Conservation (phyloP, 2,329 filamentous ascomycete species). For the Talaromyces sp. region DNA sequence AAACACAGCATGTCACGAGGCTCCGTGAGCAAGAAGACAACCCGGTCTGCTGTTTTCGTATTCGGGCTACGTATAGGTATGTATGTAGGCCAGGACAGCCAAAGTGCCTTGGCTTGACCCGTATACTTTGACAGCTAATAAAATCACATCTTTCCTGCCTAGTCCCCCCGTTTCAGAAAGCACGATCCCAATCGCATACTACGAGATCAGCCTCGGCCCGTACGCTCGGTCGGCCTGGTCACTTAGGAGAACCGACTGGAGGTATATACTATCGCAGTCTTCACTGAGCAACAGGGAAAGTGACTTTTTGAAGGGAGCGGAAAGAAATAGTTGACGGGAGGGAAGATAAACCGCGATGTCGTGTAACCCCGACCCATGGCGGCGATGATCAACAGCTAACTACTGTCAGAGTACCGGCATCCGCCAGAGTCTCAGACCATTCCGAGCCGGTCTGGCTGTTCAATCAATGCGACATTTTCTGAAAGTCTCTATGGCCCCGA, state of each 20-base stretch:
- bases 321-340: not conserved
- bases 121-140: not conserved
- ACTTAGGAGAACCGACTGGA: not conserved
- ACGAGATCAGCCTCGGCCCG: not conserved
- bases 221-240: not conserved
- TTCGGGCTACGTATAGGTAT: not conserved
- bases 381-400: conserved; percentile 1
- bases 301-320: not conserved
- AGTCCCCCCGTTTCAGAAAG: not conserved
- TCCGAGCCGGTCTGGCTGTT: not conserved
- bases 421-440: not conserved
- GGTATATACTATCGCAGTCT: not conserved
- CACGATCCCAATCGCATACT: not conserved
- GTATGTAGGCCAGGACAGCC: not conserved
- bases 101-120: not conserved
- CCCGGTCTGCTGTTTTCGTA: not conserved
- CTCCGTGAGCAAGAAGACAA: not conserved
- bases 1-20: not conserved
- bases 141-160: not conserved
- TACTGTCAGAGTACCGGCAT: not conserved
- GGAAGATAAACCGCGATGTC: not conserved
- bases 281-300: not conserved
- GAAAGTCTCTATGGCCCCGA: not conserved
- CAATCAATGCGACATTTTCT: not conserved
- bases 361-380: not conserved